Conservation (phyloP, 2,329 filamentous ascomycete species). For the Alternaria triticimaculans region DNA sequence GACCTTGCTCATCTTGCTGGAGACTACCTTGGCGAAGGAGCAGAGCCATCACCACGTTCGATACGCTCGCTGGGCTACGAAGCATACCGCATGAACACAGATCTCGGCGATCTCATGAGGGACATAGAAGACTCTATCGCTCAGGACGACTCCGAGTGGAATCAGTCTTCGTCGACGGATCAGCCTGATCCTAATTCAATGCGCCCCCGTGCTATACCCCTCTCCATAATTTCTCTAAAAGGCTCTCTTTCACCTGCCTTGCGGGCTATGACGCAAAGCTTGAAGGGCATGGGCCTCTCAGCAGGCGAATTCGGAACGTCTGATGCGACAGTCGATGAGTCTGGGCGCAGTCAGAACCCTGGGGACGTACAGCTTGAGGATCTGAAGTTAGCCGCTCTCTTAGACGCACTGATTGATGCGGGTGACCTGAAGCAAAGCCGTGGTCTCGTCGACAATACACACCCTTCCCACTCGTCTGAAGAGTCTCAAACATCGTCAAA, state of each 20-base stretch:
- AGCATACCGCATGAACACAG: constrained; percentile 54
- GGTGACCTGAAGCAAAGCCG: constrained; percentile 39
- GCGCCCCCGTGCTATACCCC: constrained; percentile 14
- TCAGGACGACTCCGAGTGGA: constrained; percentile 49
- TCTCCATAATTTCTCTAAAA: constrained; percentile 27
- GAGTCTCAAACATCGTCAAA: constrained; percentile 2
- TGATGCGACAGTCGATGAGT: constrained; percentile 20
- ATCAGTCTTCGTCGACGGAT: constrained; percentile 19
- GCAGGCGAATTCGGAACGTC: constrained; percentile 16
- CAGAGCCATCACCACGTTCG: constrained; percentile 56
- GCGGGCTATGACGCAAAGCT: constrained; percentile 26
- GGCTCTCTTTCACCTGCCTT: constrained; percentile 14
- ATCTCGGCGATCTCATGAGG: constrained; percentile 32
- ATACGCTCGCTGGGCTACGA: constrained; percentile 62
- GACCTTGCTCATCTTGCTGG: constrained; percentile 74
- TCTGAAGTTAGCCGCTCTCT: constrained; percentile 42
- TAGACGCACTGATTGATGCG: constrained; percentile 44
- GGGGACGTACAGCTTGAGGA: constrained; percentile 46
- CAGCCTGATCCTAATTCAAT: constrained; percentile 15
- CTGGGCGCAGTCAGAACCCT: constrained; percentile 28
- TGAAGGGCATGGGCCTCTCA: constrained; percentile 19
- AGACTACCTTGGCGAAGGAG: constrained; percentile 70
- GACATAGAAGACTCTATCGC: constrained; percentile 34
- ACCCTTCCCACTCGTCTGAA: not conserved
- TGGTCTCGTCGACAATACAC: constrained; percentile 9